Evolutionary conservation across 2,329 filamentous ascomycete species (phyloP).

Genomic region (Triangularia verruculosa): DNA sequence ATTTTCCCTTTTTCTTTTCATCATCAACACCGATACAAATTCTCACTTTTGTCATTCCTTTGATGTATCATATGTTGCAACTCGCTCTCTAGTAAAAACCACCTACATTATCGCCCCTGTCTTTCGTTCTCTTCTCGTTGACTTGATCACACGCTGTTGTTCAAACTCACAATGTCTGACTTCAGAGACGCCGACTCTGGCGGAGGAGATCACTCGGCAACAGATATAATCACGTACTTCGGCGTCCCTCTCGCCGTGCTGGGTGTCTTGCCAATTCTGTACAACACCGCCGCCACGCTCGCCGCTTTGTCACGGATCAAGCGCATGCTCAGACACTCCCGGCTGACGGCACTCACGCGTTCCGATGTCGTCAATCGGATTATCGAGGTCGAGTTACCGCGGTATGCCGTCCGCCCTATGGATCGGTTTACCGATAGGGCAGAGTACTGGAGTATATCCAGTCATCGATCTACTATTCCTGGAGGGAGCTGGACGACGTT

Average conservation of each 20-base stretch:
- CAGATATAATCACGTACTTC: constrained; percentile 37
- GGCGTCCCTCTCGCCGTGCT: constrained; percentile 37
- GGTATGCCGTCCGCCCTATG: constrained; percentile 60
- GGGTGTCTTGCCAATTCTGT: constrained; percentile 60
- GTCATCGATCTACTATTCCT: constrained; percentile 50
- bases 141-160: not conserved
- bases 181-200: not conserved
- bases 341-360: constrained; percentile 58
- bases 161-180: not conserved
- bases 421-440: constrained; percentile 51
- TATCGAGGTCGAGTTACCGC: constrained; percentile 64
- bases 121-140: too few species aligned
- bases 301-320: constrained; percentile 59
- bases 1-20: not conserved
- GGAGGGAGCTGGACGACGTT: constrained; percentile 65
- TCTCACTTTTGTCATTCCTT: not conserved
- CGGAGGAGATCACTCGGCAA: constrained; percentile 18
- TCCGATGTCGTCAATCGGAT: constrained; percentile 63
- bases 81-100: not conserved
- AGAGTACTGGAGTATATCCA: constrained; percentile 57
- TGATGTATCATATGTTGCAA: not conserved
- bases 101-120: not conserved
- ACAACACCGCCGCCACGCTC: constrained; percentile 61
- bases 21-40: not conserved
- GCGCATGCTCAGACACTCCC: constrained; percentile 54